Evolutionary conservation across 345 rosid species (phyloP).

Genomic region (Heritiera fomes): DNA sequence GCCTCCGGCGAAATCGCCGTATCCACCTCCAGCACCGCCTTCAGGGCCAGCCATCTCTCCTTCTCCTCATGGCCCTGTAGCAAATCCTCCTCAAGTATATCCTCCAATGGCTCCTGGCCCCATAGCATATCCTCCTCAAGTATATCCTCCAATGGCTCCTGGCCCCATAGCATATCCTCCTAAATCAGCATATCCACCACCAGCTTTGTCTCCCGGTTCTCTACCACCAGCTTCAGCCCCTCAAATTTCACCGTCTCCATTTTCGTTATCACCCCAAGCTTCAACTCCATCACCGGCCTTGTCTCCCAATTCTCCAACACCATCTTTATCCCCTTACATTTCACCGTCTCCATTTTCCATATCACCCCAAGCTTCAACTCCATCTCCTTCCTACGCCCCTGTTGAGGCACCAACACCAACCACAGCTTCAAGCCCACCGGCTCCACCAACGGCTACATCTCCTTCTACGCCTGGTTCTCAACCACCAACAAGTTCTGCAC

Average conservation of each 20-base stretch:
- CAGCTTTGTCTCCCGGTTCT: background rate
- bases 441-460: background rate
- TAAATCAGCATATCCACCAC: background rate
- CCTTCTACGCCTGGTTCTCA: background rate
- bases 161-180: background rate
- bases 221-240: no score
- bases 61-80: background rate
- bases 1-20: slow-evolving; percentile 10
- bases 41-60: background rate
- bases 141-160: background rate
- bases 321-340: no score
- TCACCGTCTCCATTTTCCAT: no score
- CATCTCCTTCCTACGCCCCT: background rate
- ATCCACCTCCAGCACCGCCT: background rate
- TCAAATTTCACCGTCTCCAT: no score
- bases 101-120: no score
- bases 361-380: no score
- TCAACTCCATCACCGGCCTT: no score
- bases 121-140: no score
- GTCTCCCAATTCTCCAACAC: no score
- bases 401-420: background rate
- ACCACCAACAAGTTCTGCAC: background rate
- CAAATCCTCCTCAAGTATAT: background rate
- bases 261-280: no score
- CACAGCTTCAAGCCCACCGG: background rate